phyloP scores from a whole-genome alignment of 2,329 filamentous ascomycete genomes.

The Colletotrichum kahawae region DNA sequence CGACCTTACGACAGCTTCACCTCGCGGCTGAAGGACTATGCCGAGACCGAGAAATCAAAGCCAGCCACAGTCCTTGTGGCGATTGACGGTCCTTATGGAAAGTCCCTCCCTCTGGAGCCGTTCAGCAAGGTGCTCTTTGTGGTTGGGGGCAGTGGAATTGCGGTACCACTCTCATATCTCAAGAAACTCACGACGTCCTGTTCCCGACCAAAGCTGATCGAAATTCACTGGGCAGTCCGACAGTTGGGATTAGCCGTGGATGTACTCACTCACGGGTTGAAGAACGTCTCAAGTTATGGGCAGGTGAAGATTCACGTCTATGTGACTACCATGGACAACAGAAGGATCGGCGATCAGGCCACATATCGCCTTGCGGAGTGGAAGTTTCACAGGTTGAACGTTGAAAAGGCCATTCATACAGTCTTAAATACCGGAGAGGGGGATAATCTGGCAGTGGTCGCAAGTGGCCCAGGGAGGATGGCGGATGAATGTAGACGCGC shows the following conservation, averaged over 20 bases:
- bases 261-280: constrained; percentile 37
- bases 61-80: constrained; percentile 37
- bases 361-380: constrained; percentile 19
- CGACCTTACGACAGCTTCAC: constrained; percentile 52
- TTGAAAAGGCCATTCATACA: constrained; percentile 33
- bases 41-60: constrained; percentile 26
- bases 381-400: constrained; percentile 35
- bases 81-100: constrained; percentile 51
- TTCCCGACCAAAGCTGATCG: constrained; percentile 27
- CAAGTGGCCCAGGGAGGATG: constrained; percentile 49
- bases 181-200: constrained; percentile 25
- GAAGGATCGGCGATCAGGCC: neutral
- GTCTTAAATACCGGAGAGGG: constrained; percentile 24
- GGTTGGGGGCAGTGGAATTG: constrained; percentile 50
- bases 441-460: constrained; percentile 43
- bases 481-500: constrained; percentile 46
- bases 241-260: constrained; percentile 41
- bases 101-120: constrained; percentile 38
- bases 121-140: constrained; percentile 48
- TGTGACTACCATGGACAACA: constrained; percentile 28
- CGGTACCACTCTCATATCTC: constrained; percentile 45
- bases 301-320: constrained; percentile 42
- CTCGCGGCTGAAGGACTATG: constrained; percentile 35
- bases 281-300: constrained; percentile 27
- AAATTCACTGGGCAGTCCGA: constrained; percentile 48